phyloP scores from a whole-genome alignment of 208 protist genomes.

The Balamuthia mandrillaris region DNA sequence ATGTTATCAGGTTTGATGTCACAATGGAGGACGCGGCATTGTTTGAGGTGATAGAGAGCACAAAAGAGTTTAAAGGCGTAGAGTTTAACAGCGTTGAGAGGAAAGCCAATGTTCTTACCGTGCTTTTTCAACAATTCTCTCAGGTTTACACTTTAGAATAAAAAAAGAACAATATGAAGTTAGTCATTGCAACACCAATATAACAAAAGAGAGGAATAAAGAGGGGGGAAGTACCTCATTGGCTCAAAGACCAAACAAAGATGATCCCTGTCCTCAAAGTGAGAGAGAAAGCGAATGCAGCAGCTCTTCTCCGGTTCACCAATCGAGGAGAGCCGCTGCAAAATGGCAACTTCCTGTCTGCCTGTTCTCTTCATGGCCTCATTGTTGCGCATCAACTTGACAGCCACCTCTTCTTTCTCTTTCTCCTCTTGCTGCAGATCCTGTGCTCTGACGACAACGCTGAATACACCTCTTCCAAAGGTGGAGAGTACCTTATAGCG shows the following conservation, averaged over 20 bases:
- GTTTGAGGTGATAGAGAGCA: slow-evolving; percentile 7
- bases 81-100: not conserved
- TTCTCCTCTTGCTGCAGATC: no score
- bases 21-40: slow-evolving; percentile 66
- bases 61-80: not conserved
- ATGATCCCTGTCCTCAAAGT: slow-evolving; percentile 73
- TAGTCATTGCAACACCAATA: no score
- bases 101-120: slow-evolving; percentile 43
- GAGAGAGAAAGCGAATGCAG: slow-evolving; percentile 64
- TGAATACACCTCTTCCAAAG: no score
- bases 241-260: slow-evolving; percentile 80
- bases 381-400: no score
- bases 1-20: slow-evolving; percentile 84
- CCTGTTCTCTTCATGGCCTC: no score
- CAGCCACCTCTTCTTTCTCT: no score
- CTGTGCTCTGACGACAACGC: no score
- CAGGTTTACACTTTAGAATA: slow-evolving; percentile 59
- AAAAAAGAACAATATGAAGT: not conserved
- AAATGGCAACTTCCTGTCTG: no score
- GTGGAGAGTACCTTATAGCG: no score
- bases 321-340: no score
- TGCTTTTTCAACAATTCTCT: slow-evolving; percentile 70
- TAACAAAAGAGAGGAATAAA: not conserved
- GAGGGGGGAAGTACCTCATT: slow-evolving; percentile 41
- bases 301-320: slow-evolving; percentile 66